A percentile compares a stretch with the other conserved stretches of the same genome.
Evolutionary conservation across 768 basidiomycete species (phyloP).

Genomic region (Melanogaster broomeanus): DNA sequence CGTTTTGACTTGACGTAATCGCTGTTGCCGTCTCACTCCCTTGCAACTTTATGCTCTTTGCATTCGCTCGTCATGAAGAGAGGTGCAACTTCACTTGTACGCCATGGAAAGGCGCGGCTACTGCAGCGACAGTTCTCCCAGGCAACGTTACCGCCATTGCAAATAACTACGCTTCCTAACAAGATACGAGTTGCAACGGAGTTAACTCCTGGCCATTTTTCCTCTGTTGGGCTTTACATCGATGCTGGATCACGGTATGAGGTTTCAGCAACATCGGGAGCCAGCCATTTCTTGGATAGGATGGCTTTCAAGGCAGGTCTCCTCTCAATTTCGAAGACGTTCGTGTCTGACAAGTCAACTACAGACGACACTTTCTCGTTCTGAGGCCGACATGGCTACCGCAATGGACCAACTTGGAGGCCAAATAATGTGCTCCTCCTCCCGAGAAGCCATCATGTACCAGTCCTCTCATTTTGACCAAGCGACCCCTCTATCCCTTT

Average conservation of each 20-base stretch:
- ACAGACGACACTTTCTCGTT: slow-evolving; percentile 73
- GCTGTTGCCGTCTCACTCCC: background rate
- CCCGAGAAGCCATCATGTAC: slow-evolving; percentile 95
- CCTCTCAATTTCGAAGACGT: background rate
- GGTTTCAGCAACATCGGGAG: slow-evolving; percentile 67
- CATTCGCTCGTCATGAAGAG: slow-evolving; percentile 38
- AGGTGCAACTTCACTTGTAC: slow-evolving; percentile 38
- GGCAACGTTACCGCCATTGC: slow-evolving; percentile 39
- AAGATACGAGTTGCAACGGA: slow-evolving; percentile 92
- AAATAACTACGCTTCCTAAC: slow-evolving; percentile 87
- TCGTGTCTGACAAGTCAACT: slow-evolving; percentile 4
- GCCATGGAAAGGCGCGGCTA: slow-evolving; percentile 31
- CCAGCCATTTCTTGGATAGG: slow-evolving; percentile 90
- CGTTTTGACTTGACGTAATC: slow-evolving; percentile 8
- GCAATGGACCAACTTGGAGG: slow-evolving; percentile 86
- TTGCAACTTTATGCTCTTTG: slow-evolving; percentile 3
- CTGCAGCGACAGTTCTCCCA: slow-evolving; percentile 29
- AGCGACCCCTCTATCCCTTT: slow-evolving; percentile 78
- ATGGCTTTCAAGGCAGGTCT: slow-evolving; percentile 91
- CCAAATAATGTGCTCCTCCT: slow-evolving; percentile 88
- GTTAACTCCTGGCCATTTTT: slow-evolving; percentile 89
- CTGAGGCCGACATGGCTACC: slow-evolving; percentile 75
- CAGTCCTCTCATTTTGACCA: slow-evolving; percentile 93
- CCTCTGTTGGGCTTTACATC: slow-evolving; percentile 89
- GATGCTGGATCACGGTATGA: slow-evolving; percentile 95